phyloP scores from a whole-genome alignment of 257 asterid genomes.

The Solanum pimpinellifolium region DNA sequence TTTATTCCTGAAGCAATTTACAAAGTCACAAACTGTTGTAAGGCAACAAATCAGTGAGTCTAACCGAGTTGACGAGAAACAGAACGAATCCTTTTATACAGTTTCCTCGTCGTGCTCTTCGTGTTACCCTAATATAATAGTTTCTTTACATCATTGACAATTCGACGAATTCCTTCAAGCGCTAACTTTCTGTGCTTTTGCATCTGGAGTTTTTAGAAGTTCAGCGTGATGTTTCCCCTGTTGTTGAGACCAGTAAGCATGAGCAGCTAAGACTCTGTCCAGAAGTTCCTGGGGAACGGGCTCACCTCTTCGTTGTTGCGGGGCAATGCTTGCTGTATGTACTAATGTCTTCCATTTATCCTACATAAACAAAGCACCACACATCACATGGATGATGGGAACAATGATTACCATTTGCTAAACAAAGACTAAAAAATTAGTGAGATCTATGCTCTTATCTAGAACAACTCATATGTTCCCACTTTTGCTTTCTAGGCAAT shows the following conservation, averaged over 20 bases:
- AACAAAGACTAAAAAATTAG: neutral
- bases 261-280: constrained; percentile 62
- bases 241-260: constrained; percentile 63
- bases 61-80: neutral
- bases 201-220: constrained; percentile 14
- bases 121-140: neutral
- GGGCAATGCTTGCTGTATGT: constrained; percentile 81
- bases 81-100: constrained; percentile 23
- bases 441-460: neutral
- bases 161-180: constrained; percentile 22
- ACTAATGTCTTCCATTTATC: constrained; percentile 92
- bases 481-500: constrained; percentile 24
- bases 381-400: neutral
- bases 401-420: neutral
- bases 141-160: constrained; percentile 18
- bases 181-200: constrained; percentile 6
- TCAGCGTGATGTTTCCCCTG: constrained; percentile 34
- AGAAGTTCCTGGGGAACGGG: constrained; percentile 83
- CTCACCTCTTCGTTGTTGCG: constrained; percentile 84
- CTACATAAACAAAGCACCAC: constrained; percentile 18
- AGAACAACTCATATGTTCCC: neutral
- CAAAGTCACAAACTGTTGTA: neutral
- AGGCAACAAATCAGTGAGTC: constrained; percentile 36
- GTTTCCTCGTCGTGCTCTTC: constrained; percentile 6
- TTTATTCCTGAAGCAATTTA: constrained; percentile 19